Base-by-base conservation (phyloP, 2,329 filamentous ascomycete species). In the Fusarium oxysporum region DNA sequence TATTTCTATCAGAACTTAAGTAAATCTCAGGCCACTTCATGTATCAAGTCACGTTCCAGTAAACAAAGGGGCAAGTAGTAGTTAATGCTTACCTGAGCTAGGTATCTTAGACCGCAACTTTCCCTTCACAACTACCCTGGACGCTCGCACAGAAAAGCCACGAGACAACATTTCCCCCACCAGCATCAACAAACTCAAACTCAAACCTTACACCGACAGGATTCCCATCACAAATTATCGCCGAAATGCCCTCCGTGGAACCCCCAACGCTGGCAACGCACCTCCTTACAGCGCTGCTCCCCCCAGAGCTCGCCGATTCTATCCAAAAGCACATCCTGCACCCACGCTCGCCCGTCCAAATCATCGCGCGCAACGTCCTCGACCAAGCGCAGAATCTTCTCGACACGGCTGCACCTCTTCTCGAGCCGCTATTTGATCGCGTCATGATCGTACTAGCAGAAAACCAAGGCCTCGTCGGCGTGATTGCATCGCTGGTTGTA, bases 251-350 rank as follows among this genome's bases (percentile, higher is more conserved):
- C 37, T 68, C 62, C 55, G 82, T 83, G 80, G 78, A 79, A 66
- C 74, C 78, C 23, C 66, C 76, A 11, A 77, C 78, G 8, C 68
- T 82, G n/a, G 65, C 78, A 19, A 76, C 75, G 71, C 79, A 78
- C 59, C 73, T 83, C 57, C 79, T 86, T 70, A 80, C 82, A 47
- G 78, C 81, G 38, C 72, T 88, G 63, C 81, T 87, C 55, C 84
- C 85, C 40, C 81, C 86, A n/a, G 82, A 85, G 55, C 78, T 84
- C 56, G 79, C 83, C 70, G 80, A 82, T 58, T 79, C 83, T 60
- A 79, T 88, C 61, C 79, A 86, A 77, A 83, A 83, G 47, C 82
- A 89, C 80, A 74, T 88, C 65, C 81, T 89, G 53, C 81, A 83
- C 77, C 84, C 84, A 21, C 77, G 82, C 54, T 84, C 86, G 9